Conservation (phyloP, 2,329 filamentous ascomycete genomes). For the Cladobotryum mycophilum region DNA sequence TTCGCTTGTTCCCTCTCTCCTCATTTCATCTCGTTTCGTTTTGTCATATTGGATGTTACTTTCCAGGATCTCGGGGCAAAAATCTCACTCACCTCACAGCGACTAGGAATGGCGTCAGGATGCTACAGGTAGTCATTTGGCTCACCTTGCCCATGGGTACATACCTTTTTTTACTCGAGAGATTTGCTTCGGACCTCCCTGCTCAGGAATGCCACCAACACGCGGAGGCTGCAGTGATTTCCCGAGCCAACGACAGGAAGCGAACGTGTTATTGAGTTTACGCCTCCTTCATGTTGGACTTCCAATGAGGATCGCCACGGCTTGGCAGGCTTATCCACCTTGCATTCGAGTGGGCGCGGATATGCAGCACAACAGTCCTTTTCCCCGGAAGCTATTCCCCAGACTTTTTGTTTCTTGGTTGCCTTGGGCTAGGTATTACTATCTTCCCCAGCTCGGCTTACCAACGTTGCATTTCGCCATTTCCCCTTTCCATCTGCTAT, state of each 20-base stretch:
- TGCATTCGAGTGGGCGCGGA: background rate
- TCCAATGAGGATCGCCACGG: constrained; percentile 6
- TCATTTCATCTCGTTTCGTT: background rate
- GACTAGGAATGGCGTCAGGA: constrained; percentile 6
- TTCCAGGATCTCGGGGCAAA: constrained; percentile 3
- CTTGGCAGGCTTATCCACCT: background rate
- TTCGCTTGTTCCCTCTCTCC: background rate
- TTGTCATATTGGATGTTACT: background rate
- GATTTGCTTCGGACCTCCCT: too few relatives aligned
- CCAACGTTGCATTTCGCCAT: background rate
- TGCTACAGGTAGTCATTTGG: too few relatives aligned
- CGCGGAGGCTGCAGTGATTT: too few relatives aligned
- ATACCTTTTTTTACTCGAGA: too few relatives aligned
- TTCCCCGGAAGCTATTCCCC: constrained; percentile 8
- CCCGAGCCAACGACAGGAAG: background rate
- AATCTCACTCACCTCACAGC: constrained; percentile 5
- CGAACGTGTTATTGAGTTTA: constrained; percentile 1
- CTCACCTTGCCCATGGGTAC: too few relatives aligned
- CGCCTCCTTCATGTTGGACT: constrained; percentile 2
- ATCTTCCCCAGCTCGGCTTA: background rate
- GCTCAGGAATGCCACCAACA: too few relatives aligned
- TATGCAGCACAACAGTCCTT: constrained; percentile 3
- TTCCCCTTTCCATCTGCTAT: too few relatives aligned
- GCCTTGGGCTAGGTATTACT: too few relatives aligned
- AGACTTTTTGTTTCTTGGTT: background rate